Conservation (phyloP, 2,329 filamentous ascomycete species). For the Alternaria rosae region DNA sequence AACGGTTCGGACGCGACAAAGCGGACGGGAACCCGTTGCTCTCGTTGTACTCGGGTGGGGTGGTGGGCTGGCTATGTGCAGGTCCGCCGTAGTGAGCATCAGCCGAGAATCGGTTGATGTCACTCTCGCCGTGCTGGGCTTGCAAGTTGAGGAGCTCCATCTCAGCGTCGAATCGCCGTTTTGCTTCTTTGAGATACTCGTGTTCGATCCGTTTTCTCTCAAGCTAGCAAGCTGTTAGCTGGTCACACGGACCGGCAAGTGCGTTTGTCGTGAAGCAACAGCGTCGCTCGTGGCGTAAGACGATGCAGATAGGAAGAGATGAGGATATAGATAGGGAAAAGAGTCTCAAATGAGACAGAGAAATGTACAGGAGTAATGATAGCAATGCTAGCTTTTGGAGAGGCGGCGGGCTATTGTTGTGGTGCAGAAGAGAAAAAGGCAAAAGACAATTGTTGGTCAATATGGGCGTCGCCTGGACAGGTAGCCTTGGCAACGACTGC, state of each 20-base stretch:
- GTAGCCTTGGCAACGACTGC: constrained; percentile 14
- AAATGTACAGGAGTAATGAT: constrained; percentile 27
- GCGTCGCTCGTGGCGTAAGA: constrained; percentile 12
- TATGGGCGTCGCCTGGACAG: constrained; percentile 10
- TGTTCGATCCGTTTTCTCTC: constrained; percentile 95
- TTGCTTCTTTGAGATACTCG: constrained; percentile 88
- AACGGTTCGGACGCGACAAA: constrained; percentile 84
- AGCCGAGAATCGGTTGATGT: constrained; percentile 84
- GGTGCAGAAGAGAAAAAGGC: constrained; percentile 11
- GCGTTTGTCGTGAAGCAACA: constrained; percentile 22
- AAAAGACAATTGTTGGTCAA: constrained; percentile 13
- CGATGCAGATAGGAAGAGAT: constrained; percentile 24
- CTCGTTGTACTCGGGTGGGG: constrained; percentile 90
- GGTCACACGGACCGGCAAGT: constrained; percentile 25
- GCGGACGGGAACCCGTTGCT: constrained; percentile 77
- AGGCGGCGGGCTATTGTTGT: constrained; percentile 11
- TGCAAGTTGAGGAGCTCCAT: constrained; percentile 89
- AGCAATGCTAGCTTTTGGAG: constrained; percentile 16
- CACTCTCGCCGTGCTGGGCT: constrained; percentile 81
- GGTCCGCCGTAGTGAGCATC: constrained; percentile 74
- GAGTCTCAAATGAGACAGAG: constrained; percentile 23
- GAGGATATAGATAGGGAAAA: constrained; percentile 10
- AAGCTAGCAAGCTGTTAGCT: constrained; percentile 65
- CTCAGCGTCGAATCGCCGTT: constrained; percentile 87
- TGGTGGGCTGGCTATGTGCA: constrained; percentile 87